Evolutionary conservation across 768 basidiomycete genomes (phyloP).

Genomic region (Auricularia sp.): DNA sequence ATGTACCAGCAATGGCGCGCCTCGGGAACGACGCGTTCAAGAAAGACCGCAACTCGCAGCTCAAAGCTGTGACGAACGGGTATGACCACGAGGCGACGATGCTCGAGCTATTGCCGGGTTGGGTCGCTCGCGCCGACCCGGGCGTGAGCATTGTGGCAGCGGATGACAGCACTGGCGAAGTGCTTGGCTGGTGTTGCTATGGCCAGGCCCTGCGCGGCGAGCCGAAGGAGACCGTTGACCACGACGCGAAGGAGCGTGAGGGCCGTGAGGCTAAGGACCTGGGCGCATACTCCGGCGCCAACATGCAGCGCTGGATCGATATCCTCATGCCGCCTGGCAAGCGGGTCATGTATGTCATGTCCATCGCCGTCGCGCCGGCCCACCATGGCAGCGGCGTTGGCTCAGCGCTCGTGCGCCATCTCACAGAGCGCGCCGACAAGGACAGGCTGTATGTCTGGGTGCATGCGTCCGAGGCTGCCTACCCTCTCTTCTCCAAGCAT

Average conservation of each 20-base stretch:
- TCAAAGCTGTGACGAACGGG: neutral
- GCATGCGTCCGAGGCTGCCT: neutral
- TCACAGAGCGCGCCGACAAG: neutral
- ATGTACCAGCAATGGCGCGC: neutral
- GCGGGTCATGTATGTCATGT: neutral
- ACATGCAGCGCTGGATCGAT: neutral
- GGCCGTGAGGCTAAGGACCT: neutral
- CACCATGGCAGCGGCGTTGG: neutral
- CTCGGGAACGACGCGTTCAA: neutral
- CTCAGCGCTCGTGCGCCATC: neutral
- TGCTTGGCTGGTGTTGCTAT: neutral
- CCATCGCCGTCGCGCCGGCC: neutral
- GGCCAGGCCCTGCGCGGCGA: neutral
- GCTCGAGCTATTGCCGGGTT: neutral
- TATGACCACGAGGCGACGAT: slow-evolving; percentile 1
- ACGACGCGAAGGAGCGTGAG: neutral
- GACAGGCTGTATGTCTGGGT: neutral
- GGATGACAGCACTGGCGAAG: neutral
- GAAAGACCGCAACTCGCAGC: neutral
- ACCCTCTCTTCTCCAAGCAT: neutral
- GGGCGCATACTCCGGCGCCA: neutral
- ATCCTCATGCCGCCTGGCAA: neutral
- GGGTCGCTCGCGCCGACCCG: neutral
- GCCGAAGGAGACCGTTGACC: neutral
- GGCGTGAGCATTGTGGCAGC: neutral